phyloP scores from a whole-genome alignment of 768 basidiomycete species.

The Tulasnella sp. region DNA sequence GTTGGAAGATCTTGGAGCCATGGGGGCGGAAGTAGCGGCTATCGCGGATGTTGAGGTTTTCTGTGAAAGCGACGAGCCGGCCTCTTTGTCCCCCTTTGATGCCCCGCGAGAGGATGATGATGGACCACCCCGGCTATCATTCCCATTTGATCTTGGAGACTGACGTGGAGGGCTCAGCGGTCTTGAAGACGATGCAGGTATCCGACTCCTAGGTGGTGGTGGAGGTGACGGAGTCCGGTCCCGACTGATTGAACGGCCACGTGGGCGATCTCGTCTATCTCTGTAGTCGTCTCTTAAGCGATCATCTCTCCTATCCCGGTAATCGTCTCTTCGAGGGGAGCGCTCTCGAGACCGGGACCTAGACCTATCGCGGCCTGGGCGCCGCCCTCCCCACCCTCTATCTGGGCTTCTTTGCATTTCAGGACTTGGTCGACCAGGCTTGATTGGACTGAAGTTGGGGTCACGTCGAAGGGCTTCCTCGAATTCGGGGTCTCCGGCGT shows the following conservation, averaged over 20 bases:
- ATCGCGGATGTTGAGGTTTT: background rate
- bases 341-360: background rate
- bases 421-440: background rate
- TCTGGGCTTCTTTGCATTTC: conserved; percentile 2
- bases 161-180: background rate
- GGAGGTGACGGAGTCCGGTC: background rate
- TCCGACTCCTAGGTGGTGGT: background rate
- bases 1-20: background rate
- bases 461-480: background rate
- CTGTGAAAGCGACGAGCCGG: background rate
- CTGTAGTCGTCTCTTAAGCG: background rate
- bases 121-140: background rate
- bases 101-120: background rate
- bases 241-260: background rate
- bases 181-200: background rate
- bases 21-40: background rate
- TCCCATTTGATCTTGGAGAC: background rate
- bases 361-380: background rate
- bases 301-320: background rate
- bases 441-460: background rate
- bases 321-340: background rate
- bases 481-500: background rate
- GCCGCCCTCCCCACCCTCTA: background rate
- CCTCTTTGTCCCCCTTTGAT: background rate
- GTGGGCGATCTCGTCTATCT: background rate